Evolutionary conservation across 2,329 filamentous ascomycete genomes (phyloP).

Genomic region (Diaporthe vaccinii): DNA sequence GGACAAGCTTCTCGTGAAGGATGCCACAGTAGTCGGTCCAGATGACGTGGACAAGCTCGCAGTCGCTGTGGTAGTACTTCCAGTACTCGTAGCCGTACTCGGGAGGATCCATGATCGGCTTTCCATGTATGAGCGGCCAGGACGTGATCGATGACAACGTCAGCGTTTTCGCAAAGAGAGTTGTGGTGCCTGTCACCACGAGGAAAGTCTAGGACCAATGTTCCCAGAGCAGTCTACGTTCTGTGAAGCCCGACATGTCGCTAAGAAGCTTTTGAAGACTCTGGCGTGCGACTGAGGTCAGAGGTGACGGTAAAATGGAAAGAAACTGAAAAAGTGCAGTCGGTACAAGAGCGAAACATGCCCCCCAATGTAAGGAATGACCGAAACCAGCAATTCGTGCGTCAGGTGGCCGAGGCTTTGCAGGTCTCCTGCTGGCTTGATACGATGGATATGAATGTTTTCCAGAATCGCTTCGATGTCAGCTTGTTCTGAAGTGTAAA

Average conservation of each 20-base stretch:
- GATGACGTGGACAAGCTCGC: conserved; percentile 9
- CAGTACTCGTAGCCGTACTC: neutral
- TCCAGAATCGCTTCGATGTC: neutral
- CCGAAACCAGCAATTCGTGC: too few relatives aligned
- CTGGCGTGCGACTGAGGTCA: too few relatives aligned
- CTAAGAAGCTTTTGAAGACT: neutral
- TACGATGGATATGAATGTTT: neutral
- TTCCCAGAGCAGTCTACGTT: neutral
- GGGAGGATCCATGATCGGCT: neutral
- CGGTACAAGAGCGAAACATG: neutral
- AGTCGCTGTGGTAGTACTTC: neutral
- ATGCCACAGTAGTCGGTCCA: conserved; percentile 8
- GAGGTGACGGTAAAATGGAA: neutral
- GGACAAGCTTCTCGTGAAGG: neutral
- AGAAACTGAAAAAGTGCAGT: too few relatives aligned
- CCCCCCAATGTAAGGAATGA: neutral
- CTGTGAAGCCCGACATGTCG: neutral
- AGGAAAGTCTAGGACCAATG: too few relatives aligned
- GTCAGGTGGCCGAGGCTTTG: too few relatives aligned
- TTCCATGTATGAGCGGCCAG: neutral
- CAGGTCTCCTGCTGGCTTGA: too few relatives aligned
- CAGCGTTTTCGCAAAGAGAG: too few relatives aligned
- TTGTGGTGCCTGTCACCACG: too few relatives aligned
- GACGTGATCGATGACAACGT: neutral
- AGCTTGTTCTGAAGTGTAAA: neutral